phyloP scores from a whole-genome alignment of 2,329 filamentous ascomycete genomes.

The Colletotrichum sp. region DNA sequence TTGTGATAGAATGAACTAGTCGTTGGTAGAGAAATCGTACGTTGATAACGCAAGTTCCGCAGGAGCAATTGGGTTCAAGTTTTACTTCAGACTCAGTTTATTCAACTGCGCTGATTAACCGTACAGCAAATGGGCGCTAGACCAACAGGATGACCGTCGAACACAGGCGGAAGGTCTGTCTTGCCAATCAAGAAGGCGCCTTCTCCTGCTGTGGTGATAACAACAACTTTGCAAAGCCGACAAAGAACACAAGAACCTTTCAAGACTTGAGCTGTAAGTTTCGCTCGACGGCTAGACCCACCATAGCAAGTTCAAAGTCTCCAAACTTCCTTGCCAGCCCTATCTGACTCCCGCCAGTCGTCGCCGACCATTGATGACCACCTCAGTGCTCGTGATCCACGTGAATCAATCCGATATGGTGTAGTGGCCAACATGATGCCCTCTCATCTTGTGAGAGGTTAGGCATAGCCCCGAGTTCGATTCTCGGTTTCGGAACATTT shows the following conservation, averaged over 20 bases:
- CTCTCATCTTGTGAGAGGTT: not conserved
- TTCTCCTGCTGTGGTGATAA: not conserved
- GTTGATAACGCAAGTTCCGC: not conserved
- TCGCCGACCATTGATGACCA: not conserved
- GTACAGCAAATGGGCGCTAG: not conserved
- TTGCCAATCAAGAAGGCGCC: not conserved
- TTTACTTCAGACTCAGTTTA: fast-evolving
- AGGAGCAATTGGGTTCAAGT: fast-evolving
- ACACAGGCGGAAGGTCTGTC: not conserved
- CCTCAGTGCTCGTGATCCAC: not conserved
- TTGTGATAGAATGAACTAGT: not conserved
- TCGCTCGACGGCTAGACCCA: not conserved
- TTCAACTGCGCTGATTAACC: not conserved
- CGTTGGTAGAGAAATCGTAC: not conserved
- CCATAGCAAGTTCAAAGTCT: not conserved
- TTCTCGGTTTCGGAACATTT: not conserved
- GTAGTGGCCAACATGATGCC: conserved; percentile 1
- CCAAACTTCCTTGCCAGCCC: too few relatives aligned
- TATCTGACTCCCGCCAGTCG: fast-evolving
- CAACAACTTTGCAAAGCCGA: not conserved
- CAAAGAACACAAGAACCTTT: not conserved
- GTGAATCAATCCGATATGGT: not conserved
- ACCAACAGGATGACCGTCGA: not conserved
- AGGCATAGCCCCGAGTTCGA: conserved; percentile 2
- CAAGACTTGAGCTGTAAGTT: not conserved